A percentile compares a stretch with the other conserved stretches of the same genome.
phyloP scores from a whole-genome alignment of 306 rosid species.

The Lathyrus tuberosus region DNA sequence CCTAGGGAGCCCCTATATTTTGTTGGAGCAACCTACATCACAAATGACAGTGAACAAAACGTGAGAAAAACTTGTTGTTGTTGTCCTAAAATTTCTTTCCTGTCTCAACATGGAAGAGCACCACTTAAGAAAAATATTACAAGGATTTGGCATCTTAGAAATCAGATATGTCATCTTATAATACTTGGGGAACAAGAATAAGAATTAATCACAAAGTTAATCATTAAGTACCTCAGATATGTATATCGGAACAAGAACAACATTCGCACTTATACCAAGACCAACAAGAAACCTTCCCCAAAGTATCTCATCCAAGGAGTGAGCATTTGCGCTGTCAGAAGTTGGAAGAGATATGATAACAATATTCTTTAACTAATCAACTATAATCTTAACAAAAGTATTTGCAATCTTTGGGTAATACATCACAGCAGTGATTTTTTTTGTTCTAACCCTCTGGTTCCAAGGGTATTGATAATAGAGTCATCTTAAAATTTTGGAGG shows the following conservation, averaged over 20 bases:
- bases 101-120: constrained; percentile 6
- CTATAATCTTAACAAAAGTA: constrained; percentile 9
- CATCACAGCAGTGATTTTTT: too few species aligned
- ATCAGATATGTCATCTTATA: not conserved
- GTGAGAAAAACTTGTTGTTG: too few species aligned
- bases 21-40: constrained; percentile 82
- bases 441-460: too few species aligned
- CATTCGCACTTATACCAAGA: constrained; percentile 87
- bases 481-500: too few species aligned
- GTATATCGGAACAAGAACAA: constrained; percentile 87
- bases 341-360: constrained; percentile 28
- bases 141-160: not conserved
- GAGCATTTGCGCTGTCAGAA: constrained; percentile 80
- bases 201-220: constrained; percentile 14
- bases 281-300: constrained; percentile 96
- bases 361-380: constrained; percentile 20
- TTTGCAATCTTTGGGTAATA: constrained; percentile 21
- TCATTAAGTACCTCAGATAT: constrained; percentile 72
- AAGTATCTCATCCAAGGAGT: constrained; percentile 72
- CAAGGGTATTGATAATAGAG: too few species aligned
- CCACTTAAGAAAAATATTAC: constrained; percentile 1
- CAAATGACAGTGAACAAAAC: constrained; percentile 7
- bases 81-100: constrained; percentile 19
- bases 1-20: constrained; percentile 89
- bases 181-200: constrained; percentile 10